phyloP scores from a whole-genome alignment of 495 filamentous ascomycete species.

The Penicillium cinerascens region DNA sequence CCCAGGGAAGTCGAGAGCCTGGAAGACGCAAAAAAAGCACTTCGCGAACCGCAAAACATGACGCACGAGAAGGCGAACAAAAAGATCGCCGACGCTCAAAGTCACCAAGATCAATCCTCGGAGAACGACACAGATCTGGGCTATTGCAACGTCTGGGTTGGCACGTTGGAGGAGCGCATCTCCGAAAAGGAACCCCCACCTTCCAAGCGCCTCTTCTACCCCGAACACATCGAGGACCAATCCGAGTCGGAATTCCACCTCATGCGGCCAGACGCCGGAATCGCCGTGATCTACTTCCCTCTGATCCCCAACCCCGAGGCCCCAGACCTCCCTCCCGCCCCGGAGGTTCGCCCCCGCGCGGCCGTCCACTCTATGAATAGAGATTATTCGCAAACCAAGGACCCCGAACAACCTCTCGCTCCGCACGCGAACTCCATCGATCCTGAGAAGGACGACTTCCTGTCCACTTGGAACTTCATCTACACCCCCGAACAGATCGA shows the following conservation, averaged over 20 bases:
- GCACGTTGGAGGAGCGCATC: constrained; percentile 67
- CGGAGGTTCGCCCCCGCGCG: constrained; percentile 22
- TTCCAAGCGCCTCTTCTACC: constrained; percentile 55
- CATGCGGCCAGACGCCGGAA: constrained; percentile 72
- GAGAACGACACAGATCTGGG: constrained; percentile 58
- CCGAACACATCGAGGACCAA: constrained; percentile 23
- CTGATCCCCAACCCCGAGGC: constrained; percentile 69
- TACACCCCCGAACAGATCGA: constrained; percentile 87
- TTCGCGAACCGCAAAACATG: constrained; percentile 65
- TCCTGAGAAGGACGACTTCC: constrained; percentile 74
- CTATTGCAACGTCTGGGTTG: constrained; percentile 96
- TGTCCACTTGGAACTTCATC: constrained; percentile 96
- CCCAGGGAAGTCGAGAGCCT: constrained; percentile 55
- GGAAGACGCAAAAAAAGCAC: constrained; percentile 54
- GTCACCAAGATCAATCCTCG: constrained; percentile 1
- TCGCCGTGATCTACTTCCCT: constrained; percentile 88
- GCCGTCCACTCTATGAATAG: constrained; percentile 19
- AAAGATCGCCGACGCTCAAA: constrained; percentile 61
- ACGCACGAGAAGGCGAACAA: constrained; percentile 55
- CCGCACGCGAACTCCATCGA: constrained; percentile 70
- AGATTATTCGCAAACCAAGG: constrained; percentile 12
- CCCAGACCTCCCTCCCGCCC: constrained; percentile 28
- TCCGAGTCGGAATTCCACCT: constrained; percentile 67
- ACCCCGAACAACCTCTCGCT: constrained; percentile 18
- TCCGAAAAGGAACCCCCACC: constrained; percentile 59